Percentiles rank a stretch among this genome's conserved stretches.
Evolutionary conservation across 1,139 yeast species (phyloP).

Genomic region (Schizosaccharomyces versatilis): DNA sequence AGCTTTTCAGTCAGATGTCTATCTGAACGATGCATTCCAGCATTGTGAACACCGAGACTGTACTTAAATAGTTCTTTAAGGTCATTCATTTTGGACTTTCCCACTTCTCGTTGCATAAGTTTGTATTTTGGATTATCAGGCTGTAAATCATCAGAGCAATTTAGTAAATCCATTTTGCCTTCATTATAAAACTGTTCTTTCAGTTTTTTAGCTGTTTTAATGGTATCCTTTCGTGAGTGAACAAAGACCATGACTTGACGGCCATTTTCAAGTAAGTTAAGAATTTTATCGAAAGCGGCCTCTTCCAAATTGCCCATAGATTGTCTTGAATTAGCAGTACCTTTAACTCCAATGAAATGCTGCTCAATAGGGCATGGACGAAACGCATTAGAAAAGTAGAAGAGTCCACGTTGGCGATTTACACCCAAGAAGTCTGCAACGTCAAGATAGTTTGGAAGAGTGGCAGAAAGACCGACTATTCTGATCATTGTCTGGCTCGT

Average conservation of each 20-base stretch:
- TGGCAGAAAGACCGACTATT: constrained; percentile 91
- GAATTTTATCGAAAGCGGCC: constrained; percentile 54
- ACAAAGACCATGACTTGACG: constrained; percentile 93
- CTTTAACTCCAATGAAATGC: constrained; percentile 66
- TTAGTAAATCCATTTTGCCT: constrained; percentile 34
- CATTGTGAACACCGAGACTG: constrained; percentile 92
- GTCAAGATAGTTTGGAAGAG: constrained; percentile 78
- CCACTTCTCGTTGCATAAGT: constrained; percentile 28
- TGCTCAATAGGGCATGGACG: constrained; percentile 89
- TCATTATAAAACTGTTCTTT: constrained; percentile 45
- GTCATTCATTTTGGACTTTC: constrained; percentile 57
- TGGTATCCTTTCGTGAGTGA: constrained; percentile 83
- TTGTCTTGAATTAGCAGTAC: constrained; percentile 54
- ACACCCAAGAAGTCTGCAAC: constrained; percentile 93
- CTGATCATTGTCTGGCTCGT: constrained; percentile 83
- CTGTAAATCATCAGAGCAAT: constrained; percentile 26
- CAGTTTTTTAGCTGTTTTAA: constrained; percentile 54
- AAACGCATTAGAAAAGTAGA: constrained; percentile 78
- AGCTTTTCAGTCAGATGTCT: constrained; percentile 73
- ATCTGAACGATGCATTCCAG: constrained; percentile 86
- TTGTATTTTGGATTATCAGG: constrained; percentile 12
- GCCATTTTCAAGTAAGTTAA: constrained; percentile 44
- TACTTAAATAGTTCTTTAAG: constrained; percentile 53
- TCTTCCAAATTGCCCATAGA: constrained; percentile 59
- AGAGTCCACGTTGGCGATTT: constrained; percentile 71